These are phyloP conservation scores for Penicillium coffeae DNA, from an alignment of 495 filamentous ascomycete genomes.

Conservation along the genomic window DNA sequence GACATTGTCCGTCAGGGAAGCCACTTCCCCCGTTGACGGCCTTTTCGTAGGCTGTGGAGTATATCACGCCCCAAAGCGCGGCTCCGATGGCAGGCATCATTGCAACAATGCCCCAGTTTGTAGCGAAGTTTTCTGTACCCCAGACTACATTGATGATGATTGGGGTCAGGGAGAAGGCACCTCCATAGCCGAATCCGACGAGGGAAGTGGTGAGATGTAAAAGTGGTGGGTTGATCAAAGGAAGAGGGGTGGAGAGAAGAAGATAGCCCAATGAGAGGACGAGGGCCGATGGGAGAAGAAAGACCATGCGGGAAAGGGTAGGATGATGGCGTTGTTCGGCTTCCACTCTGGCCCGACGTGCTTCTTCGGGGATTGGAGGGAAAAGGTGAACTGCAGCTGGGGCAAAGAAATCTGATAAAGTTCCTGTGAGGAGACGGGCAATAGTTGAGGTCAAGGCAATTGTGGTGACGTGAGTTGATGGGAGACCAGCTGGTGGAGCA, in stretches of 20 bases:
- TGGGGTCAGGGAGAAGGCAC: slow-evolving; percentile 80
- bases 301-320: slow-evolving; percentile 70
- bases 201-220: slow-evolving; percentile 79
- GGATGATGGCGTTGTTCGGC: slow-evolving; percentile 30
- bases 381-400: slow-evolving; percentile 51
- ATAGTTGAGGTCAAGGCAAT: slow-evolving; percentile 88
- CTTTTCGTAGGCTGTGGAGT: slow-evolving; percentile 74
- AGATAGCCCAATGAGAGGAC: slow-evolving; percentile 74
- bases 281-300: slow-evolving; percentile 71
- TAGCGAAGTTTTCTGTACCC: slow-evolving; percentile 98
- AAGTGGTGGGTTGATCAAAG: slow-evolving; percentile 61
- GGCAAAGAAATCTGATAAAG: slow-evolving; percentile 82
- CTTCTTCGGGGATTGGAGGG: slow-evolving; percentile 30
- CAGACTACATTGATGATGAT: slow-evolving; percentile 93
- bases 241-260: slow-evolving; percentile 65
- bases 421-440: slow-evolving; percentile 78
- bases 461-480: slow-evolving; percentile 89
- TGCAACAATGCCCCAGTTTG: slow-evolving; percentile 94
- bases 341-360: slow-evolving; percentile 21
- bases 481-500: slow-evolving; percentile 56
- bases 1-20: slow-evolving; percentile 43
- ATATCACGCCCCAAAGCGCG: slow-evolving; percentile 79
- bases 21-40: slow-evolving; percentile 39
- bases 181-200: slow-evolving; percentile 88
- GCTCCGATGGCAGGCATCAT: slow-evolving; percentile 85